Evolutionary conservation across 345 rosid genomes (phyloP), one percentile per base, ranked within the genome.

Genomic region (Pistacia integerrima): DNA sequence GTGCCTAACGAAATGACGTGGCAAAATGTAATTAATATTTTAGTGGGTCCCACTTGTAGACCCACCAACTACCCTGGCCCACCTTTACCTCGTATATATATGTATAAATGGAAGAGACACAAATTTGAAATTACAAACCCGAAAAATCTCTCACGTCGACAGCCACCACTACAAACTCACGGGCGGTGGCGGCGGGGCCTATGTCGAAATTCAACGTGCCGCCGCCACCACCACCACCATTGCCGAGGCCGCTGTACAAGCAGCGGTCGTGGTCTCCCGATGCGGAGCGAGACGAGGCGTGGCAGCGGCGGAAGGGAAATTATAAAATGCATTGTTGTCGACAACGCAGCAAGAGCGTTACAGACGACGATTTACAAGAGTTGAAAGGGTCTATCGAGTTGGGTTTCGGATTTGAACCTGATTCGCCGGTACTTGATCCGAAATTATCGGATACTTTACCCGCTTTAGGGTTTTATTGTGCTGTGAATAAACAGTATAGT

Each of bases 261-360:
- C 94, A 87, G 72, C 82, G 70, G 16, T 93, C 99, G 0, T 89
- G 98, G 98, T 90, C 99, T 0, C 93, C 97, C 10, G 97, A 95
- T 75, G 73, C 77, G 4, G 83, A 81, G 59, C 86, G 97, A 5
- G 97, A 95, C 51, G 94, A 91, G 76, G 89, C 90, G 46, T 95
- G 98, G 99, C 85, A 70, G 35, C 72, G 92, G 55, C 81, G 85
- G 63, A 88, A 88, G 67, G 87, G 74, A 2, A 88, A 76, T 20
- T 5, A 74, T 14, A 18, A 76, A 11, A 22, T 4, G n/a, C 3
- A 4, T 5, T 6, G 57, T 1, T 20, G 78, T 5, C 80, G 18
- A 64, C 83, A 83, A 44, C 78, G 90, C 12, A 75, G 85, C 65
- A 83, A 79, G 73, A 92, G 94, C 83, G 87, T 93, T 1, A 88